Evolutionary conservation across 139 green algal genomes (phyloP), one percentile per base, ranked within the genome.

Genomic region (Chlorella ohadii): DNA sequence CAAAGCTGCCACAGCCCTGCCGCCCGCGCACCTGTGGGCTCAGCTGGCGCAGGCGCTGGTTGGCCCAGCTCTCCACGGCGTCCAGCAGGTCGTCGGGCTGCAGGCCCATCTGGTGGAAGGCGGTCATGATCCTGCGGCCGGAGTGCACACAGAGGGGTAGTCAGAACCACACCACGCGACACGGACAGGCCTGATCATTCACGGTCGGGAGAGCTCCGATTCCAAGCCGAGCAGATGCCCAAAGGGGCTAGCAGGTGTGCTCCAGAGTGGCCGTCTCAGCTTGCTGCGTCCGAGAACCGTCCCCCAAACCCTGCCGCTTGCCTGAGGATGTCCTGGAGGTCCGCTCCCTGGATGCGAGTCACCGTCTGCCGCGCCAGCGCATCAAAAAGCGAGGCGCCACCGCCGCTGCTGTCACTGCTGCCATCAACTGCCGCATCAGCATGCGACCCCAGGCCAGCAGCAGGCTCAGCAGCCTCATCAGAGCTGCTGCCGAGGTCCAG

Each of bases 71-170:
- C 28, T 89, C 86, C 72, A 89, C 66, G 27, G 84, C 86, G 2
- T 41, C 64, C 82, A 89, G 74, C 73, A 85, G 63, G 39, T 61
- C n/a, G 5, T 72, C 73, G 6, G 81, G 81, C 80, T 89, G 65
- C 56, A 89, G 72, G 4, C 82, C 81, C 74, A 82, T 64, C 47
- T 85, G 19, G 61, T 89, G 55, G 72, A 85, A 89, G 27, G 86
- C 59, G 11, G 80, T 85, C 55, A 85, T 44, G 70, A 85, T 78
- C 51, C 79, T 84, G 79, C 12, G n/a, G 65, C 19, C 51, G 64
- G 15, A 70, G n/a, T 0, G 4, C 27, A 38, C n/a, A 68, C 27
- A 36, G 13, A 68, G 1, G 31, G 63, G 15, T 68, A 33, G 31
- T 19, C 22, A 0, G 28, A 0, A 68, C 36, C 5, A 36, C 25